Evolutionary conservation across 2,329 filamentous ascomycete genomes (phyloP).

Genomic region (Colletotrichum nymphaeae): DNA sequence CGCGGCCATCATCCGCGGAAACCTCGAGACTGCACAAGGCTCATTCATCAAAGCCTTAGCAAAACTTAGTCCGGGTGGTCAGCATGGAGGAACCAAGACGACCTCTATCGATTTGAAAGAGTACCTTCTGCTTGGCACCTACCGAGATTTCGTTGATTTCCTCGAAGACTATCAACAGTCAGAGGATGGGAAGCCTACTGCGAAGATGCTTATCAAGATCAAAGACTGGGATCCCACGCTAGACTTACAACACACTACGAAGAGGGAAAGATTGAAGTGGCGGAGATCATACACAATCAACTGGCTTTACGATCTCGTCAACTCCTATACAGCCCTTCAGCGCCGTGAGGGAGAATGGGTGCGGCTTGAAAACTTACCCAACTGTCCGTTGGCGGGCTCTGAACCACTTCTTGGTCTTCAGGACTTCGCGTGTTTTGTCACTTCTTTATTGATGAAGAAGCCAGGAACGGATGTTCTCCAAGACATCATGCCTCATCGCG

Average conservation of each 20-base stretch:
- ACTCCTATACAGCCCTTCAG: conserved; percentile 49
- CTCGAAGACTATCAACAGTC: conserved; percentile 57
- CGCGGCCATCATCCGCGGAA: conserved; percentile 51
- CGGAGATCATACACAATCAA: conserved; percentile 61
- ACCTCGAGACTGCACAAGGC: conserved; percentile 45
- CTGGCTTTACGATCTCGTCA: conserved; percentile 64
- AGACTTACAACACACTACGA: conserved; percentile 49
- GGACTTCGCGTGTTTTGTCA: conserved; percentile 58
- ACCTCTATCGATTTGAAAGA: conserved; percentile 53
- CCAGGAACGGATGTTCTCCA: conserved; percentile 48
- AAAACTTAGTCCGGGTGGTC: neutral
- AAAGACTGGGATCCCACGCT: conserved; percentile 54
- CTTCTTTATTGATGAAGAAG: conserved; percentile 58
- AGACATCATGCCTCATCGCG: conserved; percentile 57
- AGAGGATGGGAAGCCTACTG: conserved; percentile 58
- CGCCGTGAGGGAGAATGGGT: conserved; percentile 49
- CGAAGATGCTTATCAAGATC: conserved; percentile 52
- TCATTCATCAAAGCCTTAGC: conserved; percentile 39
- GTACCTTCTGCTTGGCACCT: conserved; percentile 54
- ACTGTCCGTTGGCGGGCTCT: conserved; percentile 37
- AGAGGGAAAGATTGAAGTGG: conserved; percentile 55
- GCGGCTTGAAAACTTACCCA: conserved; percentile 5
- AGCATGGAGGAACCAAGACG: conserved; percentile 35
- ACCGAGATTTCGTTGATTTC: conserved; percentile 56
- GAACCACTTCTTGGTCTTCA: conserved; percentile 53